Evolutionary conservation across 306 rosid species (phyloP).

Genomic region (Benincasa hispida): DNA sequence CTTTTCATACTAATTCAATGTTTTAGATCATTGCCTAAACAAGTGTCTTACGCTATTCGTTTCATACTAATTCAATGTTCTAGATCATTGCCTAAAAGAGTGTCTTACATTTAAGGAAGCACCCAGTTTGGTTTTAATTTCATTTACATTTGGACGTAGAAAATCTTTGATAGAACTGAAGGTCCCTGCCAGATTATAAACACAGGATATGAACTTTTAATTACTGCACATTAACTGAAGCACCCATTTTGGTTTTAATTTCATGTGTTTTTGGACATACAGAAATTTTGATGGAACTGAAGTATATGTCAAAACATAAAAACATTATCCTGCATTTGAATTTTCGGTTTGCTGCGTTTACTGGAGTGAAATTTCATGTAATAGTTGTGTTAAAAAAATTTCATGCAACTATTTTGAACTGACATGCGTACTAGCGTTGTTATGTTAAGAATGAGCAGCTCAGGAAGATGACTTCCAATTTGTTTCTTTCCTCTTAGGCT

Average conservation of each 20-base stretch:
- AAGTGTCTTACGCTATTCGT: neutral
- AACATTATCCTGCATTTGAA: neutral
- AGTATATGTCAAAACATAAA: neutral
- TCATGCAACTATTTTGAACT: neutral
- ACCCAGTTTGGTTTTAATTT: neutral
- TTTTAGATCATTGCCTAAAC: neutral
- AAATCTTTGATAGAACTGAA: neutral
- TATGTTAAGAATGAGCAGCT: neutral
- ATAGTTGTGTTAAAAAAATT: neutral
- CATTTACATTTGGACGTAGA: neutral
- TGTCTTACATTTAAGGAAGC: neutral
- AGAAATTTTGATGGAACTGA: neutral
- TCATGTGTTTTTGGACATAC: too few relatives aligned
- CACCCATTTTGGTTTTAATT: too few relatives aligned
- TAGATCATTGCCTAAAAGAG: neutral
- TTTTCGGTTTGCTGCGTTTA: neutral
- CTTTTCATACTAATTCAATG: neutral
- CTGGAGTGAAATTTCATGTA: neutral
- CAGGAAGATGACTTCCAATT: conserved; percentile 17
- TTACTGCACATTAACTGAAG: too few relatives aligned
- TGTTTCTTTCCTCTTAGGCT: conserved; percentile 40
- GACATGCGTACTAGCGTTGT: neutral
- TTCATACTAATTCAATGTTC: neutral
- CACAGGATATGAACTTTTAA: too few relatives aligned
- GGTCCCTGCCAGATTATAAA: too few relatives aligned